Base-by-base conservation (phyloP, 192 early-diverging fungal genomes). In the Phlyctochytrium arcticum region DNA sequence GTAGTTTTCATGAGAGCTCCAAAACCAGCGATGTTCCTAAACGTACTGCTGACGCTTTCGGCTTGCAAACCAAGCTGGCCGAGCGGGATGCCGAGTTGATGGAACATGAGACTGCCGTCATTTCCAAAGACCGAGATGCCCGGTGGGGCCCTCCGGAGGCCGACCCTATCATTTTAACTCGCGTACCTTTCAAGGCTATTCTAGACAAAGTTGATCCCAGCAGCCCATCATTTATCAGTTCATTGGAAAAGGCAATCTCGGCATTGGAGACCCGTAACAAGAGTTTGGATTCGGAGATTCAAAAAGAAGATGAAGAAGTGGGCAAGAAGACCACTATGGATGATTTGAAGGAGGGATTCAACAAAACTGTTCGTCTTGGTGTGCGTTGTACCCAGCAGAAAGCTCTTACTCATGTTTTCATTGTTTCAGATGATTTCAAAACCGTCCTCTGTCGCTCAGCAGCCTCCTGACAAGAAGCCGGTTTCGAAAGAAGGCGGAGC, bases 271-370 rank as follows among this genome's bases (percentile, higher is more conserved):
- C 15, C 46, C 49, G 75, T n/a, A 54, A 74, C 36, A 24, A 50
- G 27, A 44, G 55, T 2, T 48, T 80, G 9, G 68, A 66, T 23
- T 62, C 46, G 42, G 75, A 80, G 54, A 59, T 83, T 12, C 48
- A 72, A 44, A 70, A 59, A 53, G 75, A 76, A 42, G 67, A 79
- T 58, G 73, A 36, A 33, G 73, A 74, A 63, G 74, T 64, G 34
- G 60, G 68, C 24, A 71, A 64, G 39, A 80, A 79, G 48, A 34
- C 78, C 26, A 79, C 81, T 19, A 64, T 67, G 15, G 81, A 83
- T 30, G 69, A 78, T 46, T 51, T 83, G 24, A 53, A 69, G 30
- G 74, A 70, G 31, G 78, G 78, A 9, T 80, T 80, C 42, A 63
- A 57, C 65, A 74, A 74, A 33, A 81, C 81, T 21, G 73, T 74